These are phyloP conservation scores for Cerioporus squamosus DNA, from an alignment of 1,284 basidiomycete species.

Conservation along the genomic window DNA sequence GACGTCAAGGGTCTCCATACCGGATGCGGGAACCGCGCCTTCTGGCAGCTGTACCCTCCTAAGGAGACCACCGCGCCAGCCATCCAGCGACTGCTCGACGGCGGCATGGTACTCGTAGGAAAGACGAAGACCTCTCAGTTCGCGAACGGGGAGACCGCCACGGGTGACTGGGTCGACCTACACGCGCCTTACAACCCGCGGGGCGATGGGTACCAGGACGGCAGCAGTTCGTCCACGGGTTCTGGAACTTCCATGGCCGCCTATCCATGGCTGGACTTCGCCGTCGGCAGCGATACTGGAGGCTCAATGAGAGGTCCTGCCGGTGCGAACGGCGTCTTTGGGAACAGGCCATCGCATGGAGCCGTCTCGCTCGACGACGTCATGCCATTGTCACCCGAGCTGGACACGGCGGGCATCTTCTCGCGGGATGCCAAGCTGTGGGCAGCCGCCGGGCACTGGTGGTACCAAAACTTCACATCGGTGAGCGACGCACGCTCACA, in stretches of 20 bases:
- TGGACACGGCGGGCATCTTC: conserved; percentile 38
- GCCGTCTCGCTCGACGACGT: conserved; percentile 42
- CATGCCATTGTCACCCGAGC: conserved; percentile 43
- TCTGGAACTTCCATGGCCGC: conserved; percentile 42
- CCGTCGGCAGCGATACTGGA: conserved; percentile 47
- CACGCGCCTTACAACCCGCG: conserved; percentile 57
- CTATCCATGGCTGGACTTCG: conserved; percentile 44
- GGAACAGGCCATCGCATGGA: conserved; percentile 40
- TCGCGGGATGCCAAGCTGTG: conserved; percentile 34
- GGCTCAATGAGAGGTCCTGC: conserved; percentile 46
- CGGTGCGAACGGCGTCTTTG: conserved; percentile 43
- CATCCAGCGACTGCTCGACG: conserved; percentile 48
- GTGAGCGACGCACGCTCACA: conserved; percentile 14
- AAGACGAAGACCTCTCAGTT: conserved; percentile 61
- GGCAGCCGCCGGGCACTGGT: conserved; percentile 35
- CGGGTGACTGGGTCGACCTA: conserved; percentile 56
- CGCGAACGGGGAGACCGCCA: conserved; percentile 57
- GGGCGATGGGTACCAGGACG: conserved; percentile 55
- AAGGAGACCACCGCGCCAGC: conserved; percentile 45
- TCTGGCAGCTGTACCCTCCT: conserved; percentile 35
- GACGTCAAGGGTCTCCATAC: conserved; percentile 35
- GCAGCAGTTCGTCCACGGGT: conserved; percentile 45
- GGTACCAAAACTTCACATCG: conserved; percentile 35
- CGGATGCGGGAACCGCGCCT: conserved; percentile 38
- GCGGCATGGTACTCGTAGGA: conserved; percentile 54